Evolutionary conservation across 192 early-diverging fungal genomes (phyloP).

Genomic region (Coemansia sp.): DNA sequence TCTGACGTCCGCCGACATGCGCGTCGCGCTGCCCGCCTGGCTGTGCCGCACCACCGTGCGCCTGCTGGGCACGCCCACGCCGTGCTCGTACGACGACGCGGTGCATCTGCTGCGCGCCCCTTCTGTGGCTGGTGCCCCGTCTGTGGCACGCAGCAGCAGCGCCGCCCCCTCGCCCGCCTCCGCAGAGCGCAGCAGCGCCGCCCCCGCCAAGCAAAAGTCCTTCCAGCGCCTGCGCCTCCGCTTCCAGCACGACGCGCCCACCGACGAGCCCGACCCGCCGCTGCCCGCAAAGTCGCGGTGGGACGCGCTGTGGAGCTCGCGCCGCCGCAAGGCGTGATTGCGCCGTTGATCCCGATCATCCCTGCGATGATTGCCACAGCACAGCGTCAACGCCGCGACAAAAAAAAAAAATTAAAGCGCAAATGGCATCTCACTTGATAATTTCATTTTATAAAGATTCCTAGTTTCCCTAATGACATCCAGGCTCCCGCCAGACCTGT

Average conservation of each 20-base stretch:
- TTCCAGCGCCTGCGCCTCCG: conserved; percentile 43
- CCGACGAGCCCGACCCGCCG: background rate
- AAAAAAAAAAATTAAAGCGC: no score
- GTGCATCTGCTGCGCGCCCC: background rate
- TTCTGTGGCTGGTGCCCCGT: background rate
- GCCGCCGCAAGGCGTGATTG: conserved; percentile 36
- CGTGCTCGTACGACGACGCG: conserved; percentile 21
- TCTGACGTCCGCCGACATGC: conserved; percentile 40
- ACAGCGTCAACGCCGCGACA: no score
- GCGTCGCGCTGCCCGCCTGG: conserved; percentile 45
- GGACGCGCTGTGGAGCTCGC: conserved; percentile 45
- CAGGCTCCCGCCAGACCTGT: conserved; percentile 47
- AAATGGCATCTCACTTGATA: no score
- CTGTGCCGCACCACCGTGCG: conserved; percentile 49
- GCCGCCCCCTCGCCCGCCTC: background rate
- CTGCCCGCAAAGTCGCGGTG: conserved; percentile 32
- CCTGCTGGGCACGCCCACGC: conserved; percentile 37
- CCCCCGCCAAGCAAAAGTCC: conserved; percentile 34
- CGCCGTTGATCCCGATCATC: no score
- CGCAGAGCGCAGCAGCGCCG: background rate
- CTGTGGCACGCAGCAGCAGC: background rate
- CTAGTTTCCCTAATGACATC: conserved; percentile 31
- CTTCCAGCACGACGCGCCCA: conserved; percentile 23
- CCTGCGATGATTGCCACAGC: no score
- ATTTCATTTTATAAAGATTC: no score